These are phyloP conservation scores for Penicillium flavigenum DNA, from an alignment of 495 filamentous ascomycete species.

Conservation along the genomic window DNA sequence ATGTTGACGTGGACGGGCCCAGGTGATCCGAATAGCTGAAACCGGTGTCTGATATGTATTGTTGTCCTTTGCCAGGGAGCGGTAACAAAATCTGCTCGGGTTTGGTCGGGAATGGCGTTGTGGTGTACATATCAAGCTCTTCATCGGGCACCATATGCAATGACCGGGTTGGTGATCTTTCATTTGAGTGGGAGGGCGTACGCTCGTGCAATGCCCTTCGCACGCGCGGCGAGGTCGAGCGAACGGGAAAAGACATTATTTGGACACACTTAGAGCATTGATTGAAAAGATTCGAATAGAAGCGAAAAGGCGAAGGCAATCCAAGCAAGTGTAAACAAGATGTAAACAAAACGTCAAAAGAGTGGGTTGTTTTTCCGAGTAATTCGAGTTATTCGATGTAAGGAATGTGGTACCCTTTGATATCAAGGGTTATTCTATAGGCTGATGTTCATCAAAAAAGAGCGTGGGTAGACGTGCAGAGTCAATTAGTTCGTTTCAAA, in stretches of 20 bases:
- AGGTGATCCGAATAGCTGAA: conserved; percentile 27
- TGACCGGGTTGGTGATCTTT: conserved; percentile 37
- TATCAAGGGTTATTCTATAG: conserved; percentile 9
- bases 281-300: conserved; percentile 20
- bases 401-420: conserved; percentile 37
- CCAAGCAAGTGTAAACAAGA: not conserved
- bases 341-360: conserved; percentile 14
- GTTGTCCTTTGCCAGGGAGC: conserved; percentile 44
- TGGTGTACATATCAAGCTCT: conserved; percentile 42
- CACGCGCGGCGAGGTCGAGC: conserved; percentile 38
- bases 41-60: conserved; percentile 38
- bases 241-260: conserved; percentile 36
- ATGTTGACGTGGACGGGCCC: conserved; percentile 24
- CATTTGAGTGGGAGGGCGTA: conserved; percentile 52
- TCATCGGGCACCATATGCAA: conserved; percentile 40
- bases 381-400: conserved; percentile 16
- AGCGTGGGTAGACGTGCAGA: conserved; percentile 27
- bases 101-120: conserved; percentile 53
- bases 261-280: conserved; percentile 36
- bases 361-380: conserved; percentile 27
- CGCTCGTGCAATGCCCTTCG: conserved; percentile 53
- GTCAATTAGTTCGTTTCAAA: conserved; percentile 32
- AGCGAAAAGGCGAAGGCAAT: not conserved
- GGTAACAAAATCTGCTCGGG: conserved; percentile 53
- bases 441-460: conserved; percentile 18